Percentiles rank a stretch among this genome's conserved stretches.
Conservation (phyloP, 331 rosid genomes). For the Acacia pycnantha region DNA sequence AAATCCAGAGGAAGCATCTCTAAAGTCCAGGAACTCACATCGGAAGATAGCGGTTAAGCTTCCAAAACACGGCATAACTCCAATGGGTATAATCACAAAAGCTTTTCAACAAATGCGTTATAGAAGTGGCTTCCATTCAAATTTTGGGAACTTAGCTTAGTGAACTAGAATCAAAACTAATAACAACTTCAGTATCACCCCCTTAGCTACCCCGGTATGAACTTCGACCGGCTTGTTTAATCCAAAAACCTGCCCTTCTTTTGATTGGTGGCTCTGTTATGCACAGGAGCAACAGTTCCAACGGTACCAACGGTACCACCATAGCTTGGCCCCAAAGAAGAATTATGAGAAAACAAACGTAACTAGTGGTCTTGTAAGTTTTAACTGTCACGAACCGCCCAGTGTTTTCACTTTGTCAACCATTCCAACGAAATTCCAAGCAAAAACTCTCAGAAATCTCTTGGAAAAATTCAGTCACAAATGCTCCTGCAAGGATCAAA, state of each 20-base stretch:
- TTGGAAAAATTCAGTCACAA: background rate
- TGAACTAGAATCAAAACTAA: conserved; percentile 28
- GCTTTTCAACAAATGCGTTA: conserved; percentile 57
- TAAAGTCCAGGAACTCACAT: conserved; percentile 51
- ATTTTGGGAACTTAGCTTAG: conserved; percentile 26
- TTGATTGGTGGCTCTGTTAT: conserved; percentile 70
- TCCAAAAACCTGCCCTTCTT: conserved; percentile 70
- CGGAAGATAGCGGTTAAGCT: conserved; percentile 55
- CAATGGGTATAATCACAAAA: conserved; percentile 66
- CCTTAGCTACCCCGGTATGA: conserved; percentile 91
- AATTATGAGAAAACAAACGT: conserved; percentile 34
- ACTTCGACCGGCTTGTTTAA: conserved; percentile 90
- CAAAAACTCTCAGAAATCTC: conserved; percentile 3
- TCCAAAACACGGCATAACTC: conserved; percentile 93
- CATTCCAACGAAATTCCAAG: conserved; percentile 24
- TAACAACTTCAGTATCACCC: conserved; percentile 7
- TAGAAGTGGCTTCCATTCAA: conserved; percentile 61
- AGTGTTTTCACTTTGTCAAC: conserved; percentile 21
- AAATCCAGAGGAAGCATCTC: background rate
- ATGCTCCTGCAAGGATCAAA: conserved; percentile 33
- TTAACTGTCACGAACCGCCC: conserved; percentile 25
- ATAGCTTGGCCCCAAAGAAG: conserved; percentile 48
- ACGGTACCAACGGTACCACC: conserved; percentile 38
- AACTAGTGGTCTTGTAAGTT: conserved; percentile 38
- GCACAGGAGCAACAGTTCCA: conserved; percentile 49